Percentiles rank a stretch among this genome's conserved stretches.
Evolutionary conservation across 2,329 filamentous ascomycete species (phyloP).

Genomic region (Elsinoe arachidis): DNA sequence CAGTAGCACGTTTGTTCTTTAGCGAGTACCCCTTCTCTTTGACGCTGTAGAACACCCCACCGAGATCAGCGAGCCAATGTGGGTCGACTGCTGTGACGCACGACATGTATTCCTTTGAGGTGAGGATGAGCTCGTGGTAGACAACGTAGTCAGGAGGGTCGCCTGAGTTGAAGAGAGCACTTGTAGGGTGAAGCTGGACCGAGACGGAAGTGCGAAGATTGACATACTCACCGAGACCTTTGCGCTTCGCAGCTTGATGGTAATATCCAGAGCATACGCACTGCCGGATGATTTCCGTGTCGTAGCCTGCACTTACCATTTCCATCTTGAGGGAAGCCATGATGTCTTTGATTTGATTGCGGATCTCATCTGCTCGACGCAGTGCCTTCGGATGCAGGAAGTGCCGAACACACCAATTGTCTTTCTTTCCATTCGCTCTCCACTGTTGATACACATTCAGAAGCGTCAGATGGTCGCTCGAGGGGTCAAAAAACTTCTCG

Average conservation of each 20-base stretch:
- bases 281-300: constrained; percentile 92
- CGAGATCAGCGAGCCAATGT: constrained; percentile 92
- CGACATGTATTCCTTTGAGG: constrained; percentile 95
- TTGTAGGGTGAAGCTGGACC: constrained; percentile 89
- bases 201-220: constrained; percentile 91
- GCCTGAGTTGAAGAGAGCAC: constrained; percentile 81
- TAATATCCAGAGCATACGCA: constrained; percentile 98
- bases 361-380: constrained; percentile 83
- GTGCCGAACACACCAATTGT: constrained; percentile 86
- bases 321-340: constrained; percentile 90
- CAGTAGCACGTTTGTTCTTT: constrained; percentile 74
- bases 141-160: constrained; percentile 95
- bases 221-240: constrained; percentile 94
- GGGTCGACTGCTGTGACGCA: constrained; percentile 94
- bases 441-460: constrained; percentile 94
- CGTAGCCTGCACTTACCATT: constrained; percentile 80
- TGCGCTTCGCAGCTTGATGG: constrained; percentile 91
- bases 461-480: constrained; percentile 92
- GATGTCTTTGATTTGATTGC: constrained; percentile 87
- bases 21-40: constrained; percentile 96
- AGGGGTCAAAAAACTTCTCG: constrained; percentile 97
- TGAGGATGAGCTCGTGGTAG: constrained; percentile 96
- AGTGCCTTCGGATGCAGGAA: constrained; percentile 94
- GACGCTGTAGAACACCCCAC: constrained; percentile 92
- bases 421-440: constrained; percentile 81